A percentile compares a stretch with the other conserved stretches of the same genome.
Evolutionary conservation across 345 rosid genomes (phyloP).

Genomic region (Durio zibethinus): DNA sequence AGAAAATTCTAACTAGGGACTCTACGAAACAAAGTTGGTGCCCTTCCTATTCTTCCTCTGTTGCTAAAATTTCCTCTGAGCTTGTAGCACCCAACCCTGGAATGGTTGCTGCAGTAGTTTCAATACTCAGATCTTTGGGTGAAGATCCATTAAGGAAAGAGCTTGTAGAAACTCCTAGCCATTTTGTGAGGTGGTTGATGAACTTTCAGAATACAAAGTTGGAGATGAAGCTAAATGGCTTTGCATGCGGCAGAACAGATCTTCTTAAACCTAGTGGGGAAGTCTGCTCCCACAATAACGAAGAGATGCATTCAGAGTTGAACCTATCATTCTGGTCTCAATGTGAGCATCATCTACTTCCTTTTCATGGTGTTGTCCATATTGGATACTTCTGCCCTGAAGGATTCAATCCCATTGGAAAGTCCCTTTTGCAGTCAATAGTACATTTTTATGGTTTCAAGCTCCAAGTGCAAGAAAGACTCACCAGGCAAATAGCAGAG

Average conservation of each 20-base stretch:
- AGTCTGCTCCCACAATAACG: constrained; percentile 18
- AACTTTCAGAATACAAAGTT: constrained; percentile 65
- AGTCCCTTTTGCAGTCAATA: constrained; percentile 58
- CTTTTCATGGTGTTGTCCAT: constrained; percentile 89
- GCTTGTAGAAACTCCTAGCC: constrained; percentile 70
- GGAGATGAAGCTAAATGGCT: constrained; percentile 59
- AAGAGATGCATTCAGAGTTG: constrained; percentile 56
- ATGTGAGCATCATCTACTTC: constrained; percentile 97
- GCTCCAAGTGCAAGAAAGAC: constrained; percentile 98
- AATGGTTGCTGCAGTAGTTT: constrained; percentile 67
- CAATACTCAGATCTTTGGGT: constrained; percentile 69
- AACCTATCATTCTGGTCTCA: constrained; percentile 81
- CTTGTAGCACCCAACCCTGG: constrained; percentile 38
- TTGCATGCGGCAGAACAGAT: constrained; percentile 28
- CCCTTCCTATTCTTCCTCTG: constrained; percentile 42
- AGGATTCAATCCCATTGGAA: constrained; percentile 48
- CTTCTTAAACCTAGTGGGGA: constrained; percentile 34
- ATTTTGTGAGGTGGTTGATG: constrained; percentile 79
- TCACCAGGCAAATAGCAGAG: constrained; percentile 86
- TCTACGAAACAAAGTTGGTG: constrained; percentile 53
- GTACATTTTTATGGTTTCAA: constrained; percentile 88
- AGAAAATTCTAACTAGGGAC: constrained; percentile 27
- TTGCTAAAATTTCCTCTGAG: constrained; percentile 34
- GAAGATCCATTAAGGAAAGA: constrained; percentile 90
- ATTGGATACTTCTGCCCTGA: constrained; percentile 58